Conservation (phyloP, 2,329 filamentous ascomycete genomes). For the Talaromyces islandicus region DNA sequence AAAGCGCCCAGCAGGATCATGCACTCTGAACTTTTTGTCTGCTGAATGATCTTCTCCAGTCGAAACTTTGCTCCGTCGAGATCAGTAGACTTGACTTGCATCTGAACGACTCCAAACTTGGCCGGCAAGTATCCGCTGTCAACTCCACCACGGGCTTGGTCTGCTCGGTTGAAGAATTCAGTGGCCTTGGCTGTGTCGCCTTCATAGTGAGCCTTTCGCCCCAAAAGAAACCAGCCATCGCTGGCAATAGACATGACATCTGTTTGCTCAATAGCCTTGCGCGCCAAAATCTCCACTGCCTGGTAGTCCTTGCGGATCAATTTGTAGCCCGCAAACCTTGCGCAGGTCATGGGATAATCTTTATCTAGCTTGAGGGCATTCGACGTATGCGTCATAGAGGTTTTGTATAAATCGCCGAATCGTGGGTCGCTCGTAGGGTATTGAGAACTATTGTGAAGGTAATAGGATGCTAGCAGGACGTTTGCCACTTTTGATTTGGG, state of each 20-base stretch:
- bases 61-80: slow-evolving; percentile 87
- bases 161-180: slow-evolving; percentile 83
- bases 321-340: slow-evolving; percentile 87
- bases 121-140: slow-evolving; percentile 88
- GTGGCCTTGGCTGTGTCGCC: slow-evolving; percentile 68
- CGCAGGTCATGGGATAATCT: slow-evolving; percentile 80
- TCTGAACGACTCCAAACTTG: slow-evolving; percentile 88
- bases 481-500: slow-evolving; percentile 84
- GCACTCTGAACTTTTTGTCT: slow-evolving; percentile 75
- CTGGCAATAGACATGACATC: slow-evolving; percentile 95
- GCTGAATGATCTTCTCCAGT: slow-evolving; percentile 88
- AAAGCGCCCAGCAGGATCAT: slow-evolving; percentile 88
- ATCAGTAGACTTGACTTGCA: slow-evolving; percentile 77
- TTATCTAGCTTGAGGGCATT: slow-evolving; percentile 92
- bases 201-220: slow-evolving; percentile 81
- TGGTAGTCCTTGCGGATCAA: slow-evolving; percentile 71
- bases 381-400: slow-evolving; percentile 91
- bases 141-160: slow-evolving; percentile 85
- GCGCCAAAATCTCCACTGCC: slow-evolving; percentile 78
- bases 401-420: slow-evolving; percentile 81
- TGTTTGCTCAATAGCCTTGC: slow-evolving; percentile 90
- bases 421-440: slow-evolving; percentile 77
- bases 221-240: slow-evolving; percentile 94
- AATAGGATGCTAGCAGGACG: slow-evolving; percentile 82
- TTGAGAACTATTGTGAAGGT: slow-evolving; percentile 78